Conservation (phyloP, 805 yeast genomes). For the Candida ovalis region DNA sequence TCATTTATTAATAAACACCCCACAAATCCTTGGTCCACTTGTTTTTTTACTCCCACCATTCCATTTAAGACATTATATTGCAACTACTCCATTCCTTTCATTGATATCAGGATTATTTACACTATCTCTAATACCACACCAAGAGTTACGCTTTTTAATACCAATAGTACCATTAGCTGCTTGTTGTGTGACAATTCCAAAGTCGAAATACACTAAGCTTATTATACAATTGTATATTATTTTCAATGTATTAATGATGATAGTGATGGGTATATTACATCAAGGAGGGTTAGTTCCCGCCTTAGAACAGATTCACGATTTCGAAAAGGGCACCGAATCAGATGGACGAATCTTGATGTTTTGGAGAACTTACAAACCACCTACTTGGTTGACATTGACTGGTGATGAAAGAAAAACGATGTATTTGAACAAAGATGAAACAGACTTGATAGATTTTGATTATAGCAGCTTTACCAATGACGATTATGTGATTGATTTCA, state of each 20-base stretch:
- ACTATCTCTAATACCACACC: slow-evolving; percentile 81
- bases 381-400: slow-evolving; percentile 64
- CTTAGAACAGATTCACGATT: slow-evolving; percentile 36
- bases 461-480: slow-evolving; percentile 3
- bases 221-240: slow-evolving; percentile 48
- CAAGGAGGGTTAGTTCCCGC: slow-evolving; percentile 88
- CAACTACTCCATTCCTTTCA: slow-evolving; percentile 55
- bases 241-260: slow-evolving; percentile 57
- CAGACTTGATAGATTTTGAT: slow-evolving; percentile 19
- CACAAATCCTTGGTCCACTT: slow-evolving; percentile 80
- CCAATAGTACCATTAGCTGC: slow-evolving; percentile 75
- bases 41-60: slow-evolving; percentile 42
- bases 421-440: slow-evolving; percentile 20
- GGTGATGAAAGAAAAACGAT: neutral
- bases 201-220: slow-evolving; percentile 14
- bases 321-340: slow-evolving; percentile 3
- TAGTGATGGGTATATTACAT: slow-evolving; percentile 76
- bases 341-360: slow-evolving; percentile 52
- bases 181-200: slow-evolving; percentile 39
- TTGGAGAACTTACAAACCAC: slow-evolving; percentile 96
- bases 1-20: slow-evolving; percentile 72
- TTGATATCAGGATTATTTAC: slow-evolving; percentile 56
- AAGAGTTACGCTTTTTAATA: slow-evolving; percentile 81
- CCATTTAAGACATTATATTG: slow-evolving; percentile 35
- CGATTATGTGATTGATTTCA: slow-evolving; percentile 36